Base-by-base conservation (phyloP, 2,329 filamentous ascomycete species). In the Lachnum nothofagi region DNA sequence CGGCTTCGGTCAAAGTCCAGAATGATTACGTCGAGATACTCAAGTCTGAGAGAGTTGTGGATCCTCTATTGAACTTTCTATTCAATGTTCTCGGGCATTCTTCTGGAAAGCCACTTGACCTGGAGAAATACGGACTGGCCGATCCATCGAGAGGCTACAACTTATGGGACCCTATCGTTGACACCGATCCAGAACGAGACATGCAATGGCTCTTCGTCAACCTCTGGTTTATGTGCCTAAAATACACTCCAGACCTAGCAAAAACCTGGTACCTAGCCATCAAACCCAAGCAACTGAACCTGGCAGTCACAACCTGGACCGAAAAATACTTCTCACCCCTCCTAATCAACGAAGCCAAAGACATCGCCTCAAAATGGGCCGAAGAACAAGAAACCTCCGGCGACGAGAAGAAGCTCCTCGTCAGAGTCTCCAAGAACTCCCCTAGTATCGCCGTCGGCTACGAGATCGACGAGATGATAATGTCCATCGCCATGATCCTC, bases 1-100 rank as follows among this genome's bases (percentile, higher is more conserved):
- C 82, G 17, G 82, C 90, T 10, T 88, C 91, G 0, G 85, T 87
- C 66, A 88, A 89, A 60, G 82, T 97, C 14, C 86, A 89, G 58
- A 81, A 80, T 50, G 83, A 91, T 60, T 97, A 96, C 61, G 79
- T 82, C 0, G 80, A 88, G 20, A 81, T 86, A 50, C 77, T 98
- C 48, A 93, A 90, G 64, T 78, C 85, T 22, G 83, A 83, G 12
- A 78, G 83, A 9, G 83, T 84, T 48, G 69, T 95, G 0, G 68
- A 72, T 0, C 80, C 83, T 1, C 70, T 98, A 1, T 72, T 97
- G 22, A 76, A 86, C 41, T 90, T 96, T 53, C 80, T 81, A 7
- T 93, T 94, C 63, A 87, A 94, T 54, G 84, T 94, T 40, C 78
- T 97, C 0, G 88, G 90, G 14, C 87, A 91, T 60, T 83, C 83